Conservation (phyloP, 78 protist genomes). For the Dictyostelium capitatum region DNA sequence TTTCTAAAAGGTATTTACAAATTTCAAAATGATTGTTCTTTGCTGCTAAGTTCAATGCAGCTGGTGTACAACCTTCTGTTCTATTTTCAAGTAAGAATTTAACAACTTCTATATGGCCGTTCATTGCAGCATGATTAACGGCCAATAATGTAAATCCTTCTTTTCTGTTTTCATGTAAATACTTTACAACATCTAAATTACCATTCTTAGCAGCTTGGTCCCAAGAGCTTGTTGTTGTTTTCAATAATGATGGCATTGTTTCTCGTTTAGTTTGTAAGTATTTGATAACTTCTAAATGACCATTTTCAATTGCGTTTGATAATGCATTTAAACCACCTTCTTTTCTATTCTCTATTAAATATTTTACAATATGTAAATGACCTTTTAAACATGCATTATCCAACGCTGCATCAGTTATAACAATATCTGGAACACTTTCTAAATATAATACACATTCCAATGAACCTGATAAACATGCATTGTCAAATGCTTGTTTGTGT, state of each 20-base stretch:
- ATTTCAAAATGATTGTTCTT: not conserved
- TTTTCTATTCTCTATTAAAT: not conserved
- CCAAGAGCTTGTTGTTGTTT: not conserved
- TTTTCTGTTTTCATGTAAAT: slow-evolving; percentile 1
- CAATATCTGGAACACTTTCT: not conserved
- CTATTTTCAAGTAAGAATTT: not conserved
- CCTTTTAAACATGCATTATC: not conserved
- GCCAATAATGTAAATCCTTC: not conserved
- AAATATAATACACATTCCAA: not conserved
- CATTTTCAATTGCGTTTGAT: not conserved
- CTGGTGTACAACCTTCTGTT: not conserved
- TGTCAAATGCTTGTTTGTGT: not conserved
- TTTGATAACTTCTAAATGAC: not conserved
- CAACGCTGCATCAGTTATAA: not conserved
- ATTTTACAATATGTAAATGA: slow-evolving; percentile 15
- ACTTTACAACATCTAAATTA: not conserved
- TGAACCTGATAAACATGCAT: slow-evolving; percentile 7
- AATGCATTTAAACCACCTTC: not conserved
- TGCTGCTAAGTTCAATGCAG: not conserved
- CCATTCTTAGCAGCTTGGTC: slow-evolving; percentile 1
- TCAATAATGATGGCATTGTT: not conserved
- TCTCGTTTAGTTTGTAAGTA: not conserved
- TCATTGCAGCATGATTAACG: not conserved
- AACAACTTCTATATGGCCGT: not conserved
- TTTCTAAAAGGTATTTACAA: not conserved